These are phyloP conservation scores for Sphaerulina vaccinii DNA, from an alignment of 2,329 filamentous ascomycete genomes.

Conservation along the genomic window DNA sequence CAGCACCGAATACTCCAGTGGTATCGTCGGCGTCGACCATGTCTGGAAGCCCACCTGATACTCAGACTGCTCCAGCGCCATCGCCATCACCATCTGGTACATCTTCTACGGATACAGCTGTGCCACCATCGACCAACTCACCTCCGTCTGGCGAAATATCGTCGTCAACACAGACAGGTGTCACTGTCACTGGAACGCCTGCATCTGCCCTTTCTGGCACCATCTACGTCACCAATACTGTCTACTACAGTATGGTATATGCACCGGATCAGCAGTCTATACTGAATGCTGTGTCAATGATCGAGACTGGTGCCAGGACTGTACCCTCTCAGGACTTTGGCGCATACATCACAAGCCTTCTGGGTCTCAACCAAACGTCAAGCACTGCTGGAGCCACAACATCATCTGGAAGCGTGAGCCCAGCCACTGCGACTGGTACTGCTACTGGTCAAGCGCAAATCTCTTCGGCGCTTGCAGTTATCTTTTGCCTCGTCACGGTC, in stretches of 20 bases:
- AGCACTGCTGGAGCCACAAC: neutral
- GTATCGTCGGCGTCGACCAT: neutral
- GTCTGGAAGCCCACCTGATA: neutral
- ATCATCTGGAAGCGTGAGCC: neutral
- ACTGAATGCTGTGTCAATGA: neutral
- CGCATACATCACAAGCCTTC: neutral
- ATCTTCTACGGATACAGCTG: neutral
- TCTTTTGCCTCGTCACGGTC: neutral
- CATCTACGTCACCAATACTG: slow-evolving; percentile 9
- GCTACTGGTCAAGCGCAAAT: neutral
- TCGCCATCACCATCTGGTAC: neutral
- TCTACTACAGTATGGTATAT: slow-evolving; percentile 16
- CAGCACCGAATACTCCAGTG: neutral
- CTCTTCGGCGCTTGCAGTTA: neutral
- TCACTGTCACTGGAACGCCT: neutral
- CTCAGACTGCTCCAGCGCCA: neutral
- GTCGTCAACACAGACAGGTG: neutral
- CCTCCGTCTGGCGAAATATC: neutral
- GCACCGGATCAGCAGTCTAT: neutral
- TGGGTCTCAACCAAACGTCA: neutral
- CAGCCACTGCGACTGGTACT: neutral
- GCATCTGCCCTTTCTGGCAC: neutral
- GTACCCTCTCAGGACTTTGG: slow-evolving; percentile 3
- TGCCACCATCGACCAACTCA: neutral
- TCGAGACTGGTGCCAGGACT: neutral